These are phyloP conservation scores for Tuber magnatum DNA, from an alignment of 495 filamentous ascomycete species.

Conservation along the genomic window DNA sequence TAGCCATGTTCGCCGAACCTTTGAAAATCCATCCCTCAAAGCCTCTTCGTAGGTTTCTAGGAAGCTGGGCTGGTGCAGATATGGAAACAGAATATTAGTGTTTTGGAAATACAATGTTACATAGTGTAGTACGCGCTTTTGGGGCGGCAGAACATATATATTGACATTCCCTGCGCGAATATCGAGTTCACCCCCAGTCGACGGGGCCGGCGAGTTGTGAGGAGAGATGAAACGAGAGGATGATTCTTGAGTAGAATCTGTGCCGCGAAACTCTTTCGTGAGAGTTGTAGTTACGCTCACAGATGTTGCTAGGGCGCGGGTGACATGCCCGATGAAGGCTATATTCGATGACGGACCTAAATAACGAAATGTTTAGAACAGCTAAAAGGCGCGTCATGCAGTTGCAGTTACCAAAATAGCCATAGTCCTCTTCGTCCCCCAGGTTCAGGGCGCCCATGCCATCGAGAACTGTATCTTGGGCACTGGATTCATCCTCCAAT, in stretches of 20 bases:
- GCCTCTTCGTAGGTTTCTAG: slow-evolving; percentile 43
- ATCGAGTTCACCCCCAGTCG: slow-evolving; percentile 29
- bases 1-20: slow-evolving; percentile 43
- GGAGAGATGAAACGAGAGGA: slow-evolving; percentile 22
- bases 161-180: slow-evolving; percentile 29
- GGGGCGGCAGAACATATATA: slow-evolving; percentile 33
- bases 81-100: slow-evolving; percentile 45
- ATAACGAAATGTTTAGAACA: slow-evolving; percentile 5
- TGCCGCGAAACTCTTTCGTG: slow-evolving; percentile 30
- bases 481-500: slow-evolving; percentile 35
- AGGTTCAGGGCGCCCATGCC: slow-evolving; percentile 46
- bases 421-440: slow-evolving; percentile 46
- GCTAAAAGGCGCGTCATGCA: background rate
- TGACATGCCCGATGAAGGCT: slow-evolving; percentile 45
- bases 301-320: slow-evolving; percentile 36
- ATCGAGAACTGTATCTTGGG: slow-evolving; percentile 44
- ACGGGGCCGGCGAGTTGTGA: slow-evolving; percentile 20
- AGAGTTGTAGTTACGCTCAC: slow-evolving; percentile 35
- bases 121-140: slow-evolving; percentile 30
- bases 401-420: slow-evolving; percentile 45
- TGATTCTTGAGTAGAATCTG: slow-evolving; percentile 22
- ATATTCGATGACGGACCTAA: slow-evolving; percentile 49
- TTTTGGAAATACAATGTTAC: slow-evolving; percentile 43
- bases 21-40: slow-evolving; percentile 38
- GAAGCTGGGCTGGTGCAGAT: slow-evolving; percentile 43